A percentile compares a stretch with the other conserved stretches of the same genome.
phyloP scores from a whole-genome alignment of 768 basidiomycete species.

The Leccinum pellstonianum region DNA sequence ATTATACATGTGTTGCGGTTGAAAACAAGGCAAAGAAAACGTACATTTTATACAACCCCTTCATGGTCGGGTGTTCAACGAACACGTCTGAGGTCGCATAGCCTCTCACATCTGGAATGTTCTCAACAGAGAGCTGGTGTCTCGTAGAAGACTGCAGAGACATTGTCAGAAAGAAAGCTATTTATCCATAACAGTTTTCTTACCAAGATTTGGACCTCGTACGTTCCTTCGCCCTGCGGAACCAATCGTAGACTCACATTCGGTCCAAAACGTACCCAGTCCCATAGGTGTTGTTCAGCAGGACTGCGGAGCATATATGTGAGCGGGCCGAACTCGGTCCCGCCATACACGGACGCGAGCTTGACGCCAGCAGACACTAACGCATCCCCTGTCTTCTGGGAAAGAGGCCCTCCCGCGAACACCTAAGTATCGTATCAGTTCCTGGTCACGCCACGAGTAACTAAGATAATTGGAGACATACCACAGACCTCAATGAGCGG shows the following conservation, averaged over 20 bases:
- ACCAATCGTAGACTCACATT: conserved; percentile 31
- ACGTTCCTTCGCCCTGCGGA: conserved; percentile 37
- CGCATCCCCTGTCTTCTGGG: conserved; percentile 35
- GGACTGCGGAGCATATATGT: conserved; percentile 15
- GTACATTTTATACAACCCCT: conserved; percentile 44
- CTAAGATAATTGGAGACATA: conserved; percentile 6
- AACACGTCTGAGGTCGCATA: conserved; percentile 47
- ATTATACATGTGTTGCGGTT: not conserved
- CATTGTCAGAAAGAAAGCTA: not conserved
- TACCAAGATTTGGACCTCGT: conserved; percentile 39
- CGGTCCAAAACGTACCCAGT: conserved; percentile 31
- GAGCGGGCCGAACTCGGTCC: conserved; percentile 37
- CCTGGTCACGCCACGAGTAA: not conserved
- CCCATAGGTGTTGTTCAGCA: conserved; percentile 34
- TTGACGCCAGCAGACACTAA: conserved; percentile 36
- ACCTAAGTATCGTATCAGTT: conserved; percentile 19
- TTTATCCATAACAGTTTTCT: not conserved
- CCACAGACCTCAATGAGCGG: conserved; percentile 18
- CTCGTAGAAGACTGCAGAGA: conserved; percentile 26
- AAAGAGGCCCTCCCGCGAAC: conserved; percentile 38
- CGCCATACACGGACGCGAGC: conserved; percentile 36
- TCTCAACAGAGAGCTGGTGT: conserved; percentile 32
- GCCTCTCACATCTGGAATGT: conserved; percentile 38
- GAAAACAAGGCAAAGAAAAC: not conserved
- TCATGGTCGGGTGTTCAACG: conserved; percentile 42